Conservation (phyloP, 2,329 filamentous ascomycete genomes). For the Pseudocercospora cruenta region DNA sequence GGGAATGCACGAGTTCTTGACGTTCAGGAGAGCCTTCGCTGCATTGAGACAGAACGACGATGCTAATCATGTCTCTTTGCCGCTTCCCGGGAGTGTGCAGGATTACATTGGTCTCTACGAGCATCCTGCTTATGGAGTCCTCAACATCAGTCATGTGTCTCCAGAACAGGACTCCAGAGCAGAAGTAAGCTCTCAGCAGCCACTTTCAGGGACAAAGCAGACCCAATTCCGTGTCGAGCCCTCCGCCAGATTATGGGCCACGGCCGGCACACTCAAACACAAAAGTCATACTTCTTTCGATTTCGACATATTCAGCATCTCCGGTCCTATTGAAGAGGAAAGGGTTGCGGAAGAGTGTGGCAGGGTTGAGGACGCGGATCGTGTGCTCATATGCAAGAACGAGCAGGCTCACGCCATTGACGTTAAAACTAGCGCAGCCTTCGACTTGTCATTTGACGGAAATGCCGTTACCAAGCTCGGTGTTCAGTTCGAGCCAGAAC, state of each 20-base stretch:
- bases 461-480: conserved; percentile 9
- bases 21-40: not conserved
- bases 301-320: not conserved
- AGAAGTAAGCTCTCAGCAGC: not conserved
- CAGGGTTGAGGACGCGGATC: not conserved
- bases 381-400: conserved; percentile 12
- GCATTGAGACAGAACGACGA: no score
- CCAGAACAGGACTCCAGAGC: not conserved
- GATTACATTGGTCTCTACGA: conserved; percentile 15
- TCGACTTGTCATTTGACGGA: conserved; percentile 10
- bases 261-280: conserved; percentile 6
- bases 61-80: not conserved
- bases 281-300: conserved; percentile 9
- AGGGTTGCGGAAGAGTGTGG: not conserved
- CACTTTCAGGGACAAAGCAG: not conserved
- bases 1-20: not conserved
- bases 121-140: conserved; percentile 16
- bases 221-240: conserved; percentile 2
- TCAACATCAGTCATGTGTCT: conserved; percentile 14
- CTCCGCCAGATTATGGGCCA: not conserved
- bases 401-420: conserved; percentile 2
- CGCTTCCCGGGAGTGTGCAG: conserved; percentile 7
- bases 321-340: conserved; percentile 9
- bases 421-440: not conserved
- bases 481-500: conserved; percentile 17